Evolutionary conservation across 352 stramenopile species (phyloP).

Genomic region (Phytopythium ostracodes): DNA sequence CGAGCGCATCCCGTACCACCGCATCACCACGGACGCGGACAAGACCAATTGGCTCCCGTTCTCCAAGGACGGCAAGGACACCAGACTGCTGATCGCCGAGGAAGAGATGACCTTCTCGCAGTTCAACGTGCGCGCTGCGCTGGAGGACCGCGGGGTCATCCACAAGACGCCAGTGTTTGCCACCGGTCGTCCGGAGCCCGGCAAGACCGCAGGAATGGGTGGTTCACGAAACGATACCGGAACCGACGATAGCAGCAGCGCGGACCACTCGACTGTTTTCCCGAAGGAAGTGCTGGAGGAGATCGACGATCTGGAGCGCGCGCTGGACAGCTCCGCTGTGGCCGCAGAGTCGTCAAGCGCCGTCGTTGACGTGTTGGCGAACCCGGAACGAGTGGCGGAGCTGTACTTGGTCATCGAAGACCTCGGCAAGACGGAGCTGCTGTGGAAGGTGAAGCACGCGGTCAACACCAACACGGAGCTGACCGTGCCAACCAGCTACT

Average conservation of each 20-base stretch:
- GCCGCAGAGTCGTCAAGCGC: slow-evolving; percentile 8
- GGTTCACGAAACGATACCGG: not conserved
- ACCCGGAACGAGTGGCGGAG: slow-evolving; percentile 66
- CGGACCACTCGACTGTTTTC: slow-evolving; percentile 12
- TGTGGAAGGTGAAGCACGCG: slow-evolving; percentile 71
- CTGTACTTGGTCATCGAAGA: slow-evolving; percentile 58
- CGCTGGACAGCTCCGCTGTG: slow-evolving; percentile 32
- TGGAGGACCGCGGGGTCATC: slow-evolving; percentile 70
- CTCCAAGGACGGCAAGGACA: slow-evolving; percentile 55
- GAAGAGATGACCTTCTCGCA: slow-evolving; percentile 59
- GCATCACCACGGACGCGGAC: slow-evolving; percentile 55
- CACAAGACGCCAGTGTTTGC: slow-evolving; percentile 24
- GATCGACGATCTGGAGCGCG: slow-evolving; percentile 46
- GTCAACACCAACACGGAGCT: slow-evolving; percentile 60
- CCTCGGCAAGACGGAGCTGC: slow-evolving; percentile 61
- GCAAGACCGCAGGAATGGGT: not conserved
- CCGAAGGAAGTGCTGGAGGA: slow-evolving; percentile 51
- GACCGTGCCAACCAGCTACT: slow-evolving; percentile 39
- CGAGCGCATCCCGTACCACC: slow-evolving; percentile 55
- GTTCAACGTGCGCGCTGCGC: slow-evolving; percentile 47
- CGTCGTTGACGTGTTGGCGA: slow-evolving; percentile 20
- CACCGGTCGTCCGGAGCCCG: not conserved
- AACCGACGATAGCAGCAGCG: not conserved
- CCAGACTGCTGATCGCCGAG: slow-evolving; percentile 49
- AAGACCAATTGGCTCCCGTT: slow-evolving; percentile 44